Evolutionary conservation across 2,329 filamentous ascomycete species (phyloP).

Genomic region (Beauveria sp.): DNA sequence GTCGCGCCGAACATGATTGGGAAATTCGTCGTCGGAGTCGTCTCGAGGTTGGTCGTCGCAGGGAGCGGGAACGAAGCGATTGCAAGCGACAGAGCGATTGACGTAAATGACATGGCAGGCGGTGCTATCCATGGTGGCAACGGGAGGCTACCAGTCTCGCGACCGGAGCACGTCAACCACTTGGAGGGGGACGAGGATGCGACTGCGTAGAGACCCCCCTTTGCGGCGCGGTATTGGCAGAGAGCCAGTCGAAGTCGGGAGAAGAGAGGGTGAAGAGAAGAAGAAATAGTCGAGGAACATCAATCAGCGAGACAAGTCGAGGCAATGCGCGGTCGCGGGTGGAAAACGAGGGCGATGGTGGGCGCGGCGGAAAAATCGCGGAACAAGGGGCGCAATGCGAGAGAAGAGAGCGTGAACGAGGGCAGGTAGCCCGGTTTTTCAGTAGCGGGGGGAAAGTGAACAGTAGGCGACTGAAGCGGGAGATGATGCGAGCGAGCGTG

Average conservation of each 20-base stretch:
- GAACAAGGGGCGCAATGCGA: slow-evolving; percentile 2
- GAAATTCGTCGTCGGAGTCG: slow-evolving; percentile 18
- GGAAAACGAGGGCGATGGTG: not conserved
- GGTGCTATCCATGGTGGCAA: slow-evolving; percentile 49
- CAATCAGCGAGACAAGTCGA: not conserved
- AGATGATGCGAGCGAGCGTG: not conserved
- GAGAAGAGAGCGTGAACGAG: not conserved
- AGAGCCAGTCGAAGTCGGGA: not conserved
- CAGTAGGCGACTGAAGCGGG: not conserved
- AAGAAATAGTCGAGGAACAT: not conserved
- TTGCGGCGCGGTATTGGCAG: not conserved
- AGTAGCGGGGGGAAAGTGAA: not conserved
- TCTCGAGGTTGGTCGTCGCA: slow-evolving; percentile 12
- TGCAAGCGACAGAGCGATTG: slow-evolving; percentile 43
- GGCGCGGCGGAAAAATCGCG: slow-evolving; percentile 6
- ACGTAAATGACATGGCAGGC: slow-evolving; percentile 54
- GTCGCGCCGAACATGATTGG: slow-evolving; percentile 36
- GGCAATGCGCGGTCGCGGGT: slow-evolving; percentile 1
- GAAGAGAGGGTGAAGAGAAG: not conserved
- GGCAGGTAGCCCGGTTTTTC: not conserved
- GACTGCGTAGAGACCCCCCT: slow-evolving; percentile 8
- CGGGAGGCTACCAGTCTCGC: slow-evolving; percentile 51
- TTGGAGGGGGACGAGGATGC: slow-evolving; percentile 12
- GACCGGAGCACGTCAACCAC: slow-evolving; percentile 52
- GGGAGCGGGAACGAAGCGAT: slow-evolving; percentile 33